These are phyloP conservation scores for Kwoniella europaea DNA, from an alignment of 768 basidiomycete species.

Conservation along the genomic window DNA sequence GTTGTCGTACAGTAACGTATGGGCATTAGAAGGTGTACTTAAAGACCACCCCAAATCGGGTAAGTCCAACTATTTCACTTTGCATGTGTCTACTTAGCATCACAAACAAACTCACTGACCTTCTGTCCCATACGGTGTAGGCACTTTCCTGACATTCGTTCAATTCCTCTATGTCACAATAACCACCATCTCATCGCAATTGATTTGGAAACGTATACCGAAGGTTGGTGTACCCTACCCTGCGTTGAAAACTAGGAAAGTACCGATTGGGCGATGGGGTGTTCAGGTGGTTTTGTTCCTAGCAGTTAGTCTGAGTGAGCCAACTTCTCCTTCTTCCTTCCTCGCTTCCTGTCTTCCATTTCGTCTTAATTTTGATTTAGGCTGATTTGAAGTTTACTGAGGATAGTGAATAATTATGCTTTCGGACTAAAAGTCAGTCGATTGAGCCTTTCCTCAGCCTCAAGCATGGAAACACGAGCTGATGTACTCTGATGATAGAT, in stretches of 20 bases:
- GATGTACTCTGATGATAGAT: conserved; percentile 60
- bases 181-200: conserved; percentile 70
- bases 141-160: conserved; percentile 80
- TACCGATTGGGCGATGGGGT: conserved; percentile 72
- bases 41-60: conserved; percentile 72
- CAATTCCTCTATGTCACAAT: conserved; percentile 80
- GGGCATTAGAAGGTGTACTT: conserved; percentile 75
- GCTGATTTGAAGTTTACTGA: not conserved
- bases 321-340: not conserved
- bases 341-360: not conserved
- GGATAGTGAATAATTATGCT: conserved; percentile 74
- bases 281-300: conserved; percentile 73
- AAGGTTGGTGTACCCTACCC: conserved; percentile 3
- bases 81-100: not conserved
- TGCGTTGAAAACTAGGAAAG: conserved; percentile 65
- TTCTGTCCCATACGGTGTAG: conserved; percentile 56
- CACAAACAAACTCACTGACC: not conserved
- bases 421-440: conserved; percentile 61
- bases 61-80: conserved; percentile 50
- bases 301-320: conserved; percentile 64
- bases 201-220: conserved; percentile 61
- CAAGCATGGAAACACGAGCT: not conserved
- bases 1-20: conserved; percentile 64
- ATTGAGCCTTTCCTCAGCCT: too few relatives aligned
- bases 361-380: not conserved